Conservation (phyloP, 1,284 basidiomycete species). For the Rhodofomes roseus region DNA sequence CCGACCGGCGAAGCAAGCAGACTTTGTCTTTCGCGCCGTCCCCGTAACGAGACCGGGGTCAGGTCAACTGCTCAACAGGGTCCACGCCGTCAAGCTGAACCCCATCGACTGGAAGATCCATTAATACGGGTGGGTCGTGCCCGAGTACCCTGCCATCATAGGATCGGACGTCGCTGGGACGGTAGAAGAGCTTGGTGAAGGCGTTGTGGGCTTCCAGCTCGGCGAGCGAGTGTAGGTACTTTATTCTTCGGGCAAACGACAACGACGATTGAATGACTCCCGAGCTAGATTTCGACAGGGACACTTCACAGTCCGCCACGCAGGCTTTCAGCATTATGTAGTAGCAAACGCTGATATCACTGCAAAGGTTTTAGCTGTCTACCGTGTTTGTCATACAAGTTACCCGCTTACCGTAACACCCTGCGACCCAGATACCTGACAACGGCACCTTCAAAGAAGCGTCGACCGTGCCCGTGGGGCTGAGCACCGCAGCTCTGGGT, state of each 20-base stretch:
- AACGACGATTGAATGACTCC: no score
- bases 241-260: no score
- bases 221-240: conserved; percentile 17
- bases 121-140: conserved; percentile 17
- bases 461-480: conserved; percentile 8
- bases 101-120: conserved; percentile 45
- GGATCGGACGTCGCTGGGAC: conserved; percentile 14
- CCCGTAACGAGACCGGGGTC: conserved; percentile 28
- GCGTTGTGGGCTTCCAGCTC: conserved; percentile 8
- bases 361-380: neutral
- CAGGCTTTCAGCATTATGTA: conserved; percentile 49
- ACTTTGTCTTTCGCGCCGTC: conserved; percentile 20
- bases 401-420: neutral
- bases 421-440: conserved; percentile 2
- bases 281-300: conserved; percentile 27
- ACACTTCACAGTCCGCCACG: conserved; percentile 31
- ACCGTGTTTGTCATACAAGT: neutral
- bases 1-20: conserved; percentile 17
- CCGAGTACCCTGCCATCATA: conserved; percentile 19
- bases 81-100: conserved; percentile 40
- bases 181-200: conserved; percentile 15
- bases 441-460: conserved; percentile 3
- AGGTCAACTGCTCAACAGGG: conserved; percentile 39
- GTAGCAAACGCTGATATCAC: conserved; percentile 35
- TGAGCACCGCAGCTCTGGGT: conserved; percentile 7